Percentiles rank a stretch among this genome's conserved stretches.
Conservation (phyloP, 345 rosid species). For the Triadica sebifera region DNA sequence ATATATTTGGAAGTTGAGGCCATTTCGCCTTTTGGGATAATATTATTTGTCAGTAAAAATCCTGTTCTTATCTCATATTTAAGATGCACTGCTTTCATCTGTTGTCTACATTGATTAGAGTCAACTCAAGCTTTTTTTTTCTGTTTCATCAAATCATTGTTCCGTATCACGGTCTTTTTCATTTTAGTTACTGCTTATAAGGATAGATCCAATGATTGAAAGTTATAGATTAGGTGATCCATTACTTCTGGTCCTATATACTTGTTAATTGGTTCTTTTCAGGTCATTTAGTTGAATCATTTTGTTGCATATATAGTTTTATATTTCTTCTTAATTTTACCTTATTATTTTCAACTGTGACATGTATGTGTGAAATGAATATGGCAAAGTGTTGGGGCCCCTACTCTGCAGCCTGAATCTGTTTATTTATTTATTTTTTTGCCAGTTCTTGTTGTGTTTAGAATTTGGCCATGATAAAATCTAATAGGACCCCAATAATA, state of each 20-base stretch:
- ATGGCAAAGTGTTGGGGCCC: not conserved
- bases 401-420: not conserved
- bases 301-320: no score
- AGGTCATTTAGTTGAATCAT: not conserved
- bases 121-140: not conserved
- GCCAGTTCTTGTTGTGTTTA: not conserved
- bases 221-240: not conserved
- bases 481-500: not conserved
- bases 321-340: not conserved
- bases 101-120: not conserved
- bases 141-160: not conserved
- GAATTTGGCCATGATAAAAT: constrained; percentile 3
- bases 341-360: not conserved
- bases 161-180: not conserved
- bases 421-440: not conserved
- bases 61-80: not conserved
- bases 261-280: not conserved
- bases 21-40: not conserved
- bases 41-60: not conserved
- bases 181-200: not conserved
- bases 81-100: not conserved
- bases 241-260: not conserved
- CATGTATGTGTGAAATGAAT: not conserved
- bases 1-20: not conserved
- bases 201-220: not conserved